Percentiles rank a stretch among this genome's conserved stretches.
These are phyloP conservation scores for Hyaloraphidium curvatum DNA, from an alignment of 192 early-diverging fungal genomes.

Conservation along the genomic window DNA sequence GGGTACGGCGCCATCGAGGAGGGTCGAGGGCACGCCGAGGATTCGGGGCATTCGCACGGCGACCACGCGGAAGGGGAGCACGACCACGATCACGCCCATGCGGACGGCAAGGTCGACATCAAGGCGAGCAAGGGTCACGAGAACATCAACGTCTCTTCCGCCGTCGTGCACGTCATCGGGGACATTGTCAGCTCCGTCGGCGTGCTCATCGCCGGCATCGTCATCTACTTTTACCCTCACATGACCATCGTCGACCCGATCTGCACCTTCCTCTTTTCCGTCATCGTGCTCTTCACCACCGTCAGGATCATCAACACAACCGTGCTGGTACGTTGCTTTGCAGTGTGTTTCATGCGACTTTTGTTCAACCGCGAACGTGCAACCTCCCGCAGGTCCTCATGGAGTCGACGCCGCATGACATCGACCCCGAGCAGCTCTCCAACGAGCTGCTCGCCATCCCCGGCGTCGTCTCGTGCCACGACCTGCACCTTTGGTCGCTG, in stretches of 20 bases:
- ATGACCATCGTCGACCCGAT: constrained; percentile 51
- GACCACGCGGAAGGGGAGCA: constrained; percentile 5
- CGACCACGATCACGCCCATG: constrained; percentile 12
- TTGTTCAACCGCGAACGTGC: not conserved
- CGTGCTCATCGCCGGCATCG: constrained; percentile 51
- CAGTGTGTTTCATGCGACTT: not conserved
- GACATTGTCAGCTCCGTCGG: constrained; percentile 65
- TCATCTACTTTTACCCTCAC: constrained; percentile 36
- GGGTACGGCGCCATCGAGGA: constrained; percentile 3
- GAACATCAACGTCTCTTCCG: constrained; percentile 51
- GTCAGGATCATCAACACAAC: constrained; percentile 30
- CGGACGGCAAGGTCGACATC: constrained; percentile 8
- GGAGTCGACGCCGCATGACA: constrained; percentile 21
- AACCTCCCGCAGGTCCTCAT: not conserved
- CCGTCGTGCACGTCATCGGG: constrained; percentile 58
- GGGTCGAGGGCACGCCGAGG: constrained; percentile 10
- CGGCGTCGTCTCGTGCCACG: constrained; percentile 31
- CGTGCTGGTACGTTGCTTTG: not conserved
- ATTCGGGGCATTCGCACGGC: constrained; percentile 7
- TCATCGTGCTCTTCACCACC: constrained; percentile 53
- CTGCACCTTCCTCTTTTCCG: constrained; percentile 64
- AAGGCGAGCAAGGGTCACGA: no score
- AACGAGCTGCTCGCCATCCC: constrained; percentile 22
- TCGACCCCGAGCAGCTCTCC: constrained; percentile 23
- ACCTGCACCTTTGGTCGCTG: constrained; percentile 41